Evolutionary conservation across 2,329 filamentous ascomycete genomes (phyloP).

Genomic region (Aspergillus ruber): DNA sequence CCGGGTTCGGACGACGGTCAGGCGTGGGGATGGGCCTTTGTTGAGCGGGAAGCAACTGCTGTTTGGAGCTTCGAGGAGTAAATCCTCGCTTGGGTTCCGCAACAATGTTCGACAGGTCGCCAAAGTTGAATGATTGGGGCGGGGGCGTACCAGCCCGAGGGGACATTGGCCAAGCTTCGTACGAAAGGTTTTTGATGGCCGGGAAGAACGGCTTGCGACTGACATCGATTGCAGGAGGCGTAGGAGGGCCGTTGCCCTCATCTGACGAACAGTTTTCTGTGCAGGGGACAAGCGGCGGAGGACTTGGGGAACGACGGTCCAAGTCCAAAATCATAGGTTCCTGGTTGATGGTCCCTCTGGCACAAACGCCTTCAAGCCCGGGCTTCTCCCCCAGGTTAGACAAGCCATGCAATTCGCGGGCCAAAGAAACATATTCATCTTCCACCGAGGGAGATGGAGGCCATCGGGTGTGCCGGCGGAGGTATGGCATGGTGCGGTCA

Average conservation of each 20-base stretch:
- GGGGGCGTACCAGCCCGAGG: slow-evolving; percentile 1
- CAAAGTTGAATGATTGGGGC: neutral
- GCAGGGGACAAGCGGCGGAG: slow-evolving; percentile 10
- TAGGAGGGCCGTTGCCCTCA: slow-evolving; percentile 21
- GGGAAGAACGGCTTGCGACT: slow-evolving; percentile 13
- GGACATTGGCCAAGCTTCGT: slow-evolving; percentile 3
- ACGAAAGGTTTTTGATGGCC: slow-evolving; percentile 1
- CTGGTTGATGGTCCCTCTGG: slow-evolving; percentile 39
- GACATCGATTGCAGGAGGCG: slow-evolving; percentile 11
- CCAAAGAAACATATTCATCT: slow-evolving; percentile 37
- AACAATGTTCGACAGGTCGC: too few relatives aligned
- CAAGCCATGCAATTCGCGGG: slow-evolving; percentile 32
- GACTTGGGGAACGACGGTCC: slow-evolving; percentile 1
- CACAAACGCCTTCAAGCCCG: slow-evolving; percentile 26
- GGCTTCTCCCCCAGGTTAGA: slow-evolving; percentile 24
- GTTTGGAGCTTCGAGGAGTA: too few relatives aligned
- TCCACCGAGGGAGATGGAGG: slow-evolving; percentile 42
- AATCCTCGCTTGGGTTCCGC: too few relatives aligned
- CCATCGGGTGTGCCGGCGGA: slow-evolving; percentile 26
- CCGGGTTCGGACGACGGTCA: neutral
- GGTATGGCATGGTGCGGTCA: slow-evolving; percentile 12
- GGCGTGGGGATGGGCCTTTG: neutral
- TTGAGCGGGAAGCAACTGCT: neutral
- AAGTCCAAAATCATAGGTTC: slow-evolving; percentile 36
- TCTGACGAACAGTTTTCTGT: slow-evolving; percentile 11